Evolutionary conservation across 192 early-diverging fungal species (phyloP).

Genomic region (Cladochytrium replicatum): DNA sequence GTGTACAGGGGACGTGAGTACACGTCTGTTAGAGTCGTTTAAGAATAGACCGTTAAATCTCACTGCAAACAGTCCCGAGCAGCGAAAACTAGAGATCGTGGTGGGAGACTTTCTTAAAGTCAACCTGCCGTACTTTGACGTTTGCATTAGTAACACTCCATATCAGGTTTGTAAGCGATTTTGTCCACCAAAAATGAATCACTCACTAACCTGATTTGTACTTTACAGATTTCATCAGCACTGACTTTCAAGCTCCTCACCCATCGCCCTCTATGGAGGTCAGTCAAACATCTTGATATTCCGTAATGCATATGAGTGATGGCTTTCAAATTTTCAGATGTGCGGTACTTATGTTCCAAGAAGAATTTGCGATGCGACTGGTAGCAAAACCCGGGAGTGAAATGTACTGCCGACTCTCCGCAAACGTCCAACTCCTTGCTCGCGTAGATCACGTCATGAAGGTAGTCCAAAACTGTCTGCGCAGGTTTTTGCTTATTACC

Average conservation of each 20-base stretch:
- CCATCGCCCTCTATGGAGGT: constrained; percentile 79
- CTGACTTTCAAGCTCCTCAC: constrained; percentile 91
- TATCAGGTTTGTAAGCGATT: constrained; percentile 59
- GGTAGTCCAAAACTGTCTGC: constrained; percentile 13
- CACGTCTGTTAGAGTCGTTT: background rate
- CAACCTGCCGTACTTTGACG: constrained; percentile 93
- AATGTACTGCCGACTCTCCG: constrained; percentile 83
- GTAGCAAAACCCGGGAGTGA: constrained; percentile 89
- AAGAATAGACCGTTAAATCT: background rate
- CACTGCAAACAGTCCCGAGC: constrained; percentile 61
- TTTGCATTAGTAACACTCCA: constrained; percentile 96
- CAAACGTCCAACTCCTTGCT: constrained; percentile 87
- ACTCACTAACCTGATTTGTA: too few species aligned
- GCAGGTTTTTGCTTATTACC: background rate
- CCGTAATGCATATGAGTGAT: constrained; percentile 4
- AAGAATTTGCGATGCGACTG: constrained; percentile 92
- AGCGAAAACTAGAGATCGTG: constrained; percentile 80
- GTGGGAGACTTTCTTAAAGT: constrained; percentile 98
- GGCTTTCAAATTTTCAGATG: constrained; percentile 24
- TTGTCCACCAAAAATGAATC: too few species aligned
- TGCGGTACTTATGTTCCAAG: constrained; percentile 98
- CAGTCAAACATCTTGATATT: too few species aligned
- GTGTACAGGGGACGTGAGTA: constrained; percentile 85
- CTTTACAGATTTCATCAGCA: constrained; percentile 93
- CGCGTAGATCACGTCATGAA: constrained; percentile 97